phyloP scores from a whole-genome alignment of 176 grass and related monocot genomes.

The maize (Zea mays) region Zm-B73-REFERENCE-NAM-5.0 NC_050101.1:9923501-9924000 shows the following conservation, averaged over 20 bases:
- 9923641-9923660: conserved; percentile 75
- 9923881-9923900: conserved; percentile 72
- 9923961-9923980: conserved; percentile 52
- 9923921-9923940: conserved; percentile 72
- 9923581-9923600: conserved; percentile 73
- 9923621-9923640: conserved; percentile 65
- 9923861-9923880: conserved; percentile 70
- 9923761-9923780: conserved; percentile 50
- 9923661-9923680: conserved; percentile 71
- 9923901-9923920: conserved; percentile 93
- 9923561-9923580: conserved; percentile 56
- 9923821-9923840: conserved; percentile 29
- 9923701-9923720: conserved; percentile 83
- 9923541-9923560: conserved; percentile 21
- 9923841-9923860: conserved; percentile 77
- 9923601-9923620: conserved; percentile 74
- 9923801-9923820: conserved; percentile 35
- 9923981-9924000: conserved; percentile 41
- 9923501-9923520: conserved; percentile 26
- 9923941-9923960: conserved; percentile 79
- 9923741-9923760: conserved; percentile 73
- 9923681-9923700: conserved; percentile 68
- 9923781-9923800: conserved; percentile 37
- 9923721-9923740: conserved; percentile 78
- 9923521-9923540: conserved; percentile 19